phyloP scores from a whole-genome alignment of 2,329 filamentous ascomycete species.

The Trichoderma guizhouense region DNA sequence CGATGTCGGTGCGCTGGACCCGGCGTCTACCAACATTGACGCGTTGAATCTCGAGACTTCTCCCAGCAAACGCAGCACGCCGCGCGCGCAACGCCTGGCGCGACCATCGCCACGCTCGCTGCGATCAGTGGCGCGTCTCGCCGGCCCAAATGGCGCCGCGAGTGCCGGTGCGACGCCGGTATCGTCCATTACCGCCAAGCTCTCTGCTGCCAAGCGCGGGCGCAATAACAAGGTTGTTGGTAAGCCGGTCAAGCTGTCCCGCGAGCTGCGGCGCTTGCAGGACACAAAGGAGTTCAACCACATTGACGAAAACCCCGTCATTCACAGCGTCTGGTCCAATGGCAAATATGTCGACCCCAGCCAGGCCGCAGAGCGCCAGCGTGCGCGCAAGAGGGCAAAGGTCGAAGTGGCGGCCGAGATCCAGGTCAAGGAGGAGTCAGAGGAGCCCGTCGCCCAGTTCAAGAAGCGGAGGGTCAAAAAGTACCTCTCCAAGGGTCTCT shows the following conservation, averaged over 20 bases:
- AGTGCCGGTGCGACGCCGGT: conserved; percentile 26
- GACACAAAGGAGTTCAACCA: conserved; percentile 61
- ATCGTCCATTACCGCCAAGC: conserved; percentile 45
- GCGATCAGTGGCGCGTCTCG: conserved; percentile 44
- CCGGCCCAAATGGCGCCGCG: conserved; percentile 32
- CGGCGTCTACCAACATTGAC: conserved; percentile 36
- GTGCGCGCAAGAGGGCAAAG: conserved; percentile 29
- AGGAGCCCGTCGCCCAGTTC: conserved; percentile 37
- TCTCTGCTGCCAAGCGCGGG: conserved; percentile 58
- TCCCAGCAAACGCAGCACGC: conserved; percentile 36
- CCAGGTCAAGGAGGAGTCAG: conserved; percentile 28
- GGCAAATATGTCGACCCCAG: conserved; percentile 57
- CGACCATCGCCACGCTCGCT: conserved; percentile 31
- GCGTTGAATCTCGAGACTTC: conserved; percentile 46
- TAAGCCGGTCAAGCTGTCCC: conserved; percentile 44
- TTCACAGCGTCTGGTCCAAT: conserved; percentile 62
- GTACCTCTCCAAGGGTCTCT: conserved; percentile 80
- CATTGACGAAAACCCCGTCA: conserved; percentile 55
- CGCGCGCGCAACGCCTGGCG: conserved; percentile 33
- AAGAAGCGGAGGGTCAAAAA: conserved; percentile 60
- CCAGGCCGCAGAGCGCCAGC: conserved; percentile 37
- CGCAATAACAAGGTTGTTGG: conserved; percentile 45
- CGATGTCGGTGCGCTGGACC: conserved; percentile 24
- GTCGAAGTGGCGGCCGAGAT: conserved; percentile 18
- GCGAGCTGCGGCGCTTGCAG: conserved; percentile 58